Conservation (phyloP, 306 rosid genomes). For the Notholithocarpus densiflorus region DNA sequence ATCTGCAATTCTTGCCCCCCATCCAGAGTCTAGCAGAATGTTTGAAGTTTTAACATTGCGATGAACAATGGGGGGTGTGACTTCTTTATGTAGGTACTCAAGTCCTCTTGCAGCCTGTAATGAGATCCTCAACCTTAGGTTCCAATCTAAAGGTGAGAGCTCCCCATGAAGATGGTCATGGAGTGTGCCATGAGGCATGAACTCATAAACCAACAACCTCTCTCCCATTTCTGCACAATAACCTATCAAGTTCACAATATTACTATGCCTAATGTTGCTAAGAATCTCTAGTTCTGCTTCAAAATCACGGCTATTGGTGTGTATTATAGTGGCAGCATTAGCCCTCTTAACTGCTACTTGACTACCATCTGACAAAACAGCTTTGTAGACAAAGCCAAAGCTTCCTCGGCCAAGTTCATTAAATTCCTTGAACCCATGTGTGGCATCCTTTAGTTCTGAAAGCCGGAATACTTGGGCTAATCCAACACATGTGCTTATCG, state of each 20-base stretch:
- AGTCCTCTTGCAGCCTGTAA: slow-evolving; percentile 83
- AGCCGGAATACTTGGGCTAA: slow-evolving; percentile 83
- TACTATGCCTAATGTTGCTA: slow-evolving; percentile 68
- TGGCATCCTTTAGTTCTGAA: slow-evolving; percentile 81
- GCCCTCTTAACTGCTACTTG: slow-evolving; percentile 92
- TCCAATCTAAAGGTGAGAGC: slow-evolving; percentile 79
- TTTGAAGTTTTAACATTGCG: slow-evolving; percentile 66
- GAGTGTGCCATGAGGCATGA: slow-evolving; percentile 88
- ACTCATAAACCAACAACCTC: slow-evolving; percentile 83
- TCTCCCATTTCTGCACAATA: slow-evolving; percentile 96
- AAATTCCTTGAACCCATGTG: slow-evolving; percentile 93
- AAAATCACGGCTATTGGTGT: slow-evolving; percentile 71
- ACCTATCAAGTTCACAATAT: slow-evolving; percentile 77
- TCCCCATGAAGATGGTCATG: slow-evolving; percentile 88
- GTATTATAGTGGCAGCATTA: slow-evolving; percentile 87
- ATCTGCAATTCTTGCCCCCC: slow-evolving; percentile 79
- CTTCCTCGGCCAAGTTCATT: slow-evolving; percentile 90
- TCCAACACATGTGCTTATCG: slow-evolving; percentile 55
- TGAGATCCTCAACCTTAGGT: slow-evolving; percentile 54
- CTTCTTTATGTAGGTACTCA: slow-evolving; percentile 77
- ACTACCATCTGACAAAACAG: slow-evolving; percentile 61
- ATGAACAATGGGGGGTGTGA: slow-evolving; percentile 65
- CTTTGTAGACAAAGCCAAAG: slow-evolving; percentile 92
- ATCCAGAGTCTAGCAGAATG: slow-evolving; percentile 73
- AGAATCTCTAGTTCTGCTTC: slow-evolving; percentile 82